These are phyloP conservation scores for Leishmania tarentolae DNA, from an alignment of 208 protist species.

Conservation along the genomic window DNA sequence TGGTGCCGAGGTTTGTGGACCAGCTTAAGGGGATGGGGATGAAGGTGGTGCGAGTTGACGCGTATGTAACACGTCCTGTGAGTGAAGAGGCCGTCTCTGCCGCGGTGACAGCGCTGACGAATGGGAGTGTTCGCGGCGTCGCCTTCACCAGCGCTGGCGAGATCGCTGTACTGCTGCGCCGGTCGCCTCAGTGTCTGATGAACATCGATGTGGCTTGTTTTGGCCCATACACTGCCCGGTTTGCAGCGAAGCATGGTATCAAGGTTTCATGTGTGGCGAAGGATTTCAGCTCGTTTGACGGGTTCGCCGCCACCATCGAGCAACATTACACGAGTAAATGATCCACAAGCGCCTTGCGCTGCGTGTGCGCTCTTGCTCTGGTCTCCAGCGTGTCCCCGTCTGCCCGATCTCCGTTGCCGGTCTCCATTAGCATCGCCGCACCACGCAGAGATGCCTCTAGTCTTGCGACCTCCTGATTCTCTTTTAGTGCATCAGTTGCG, in stretches of 20 bases:
- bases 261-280: slow-evolving; percentile 11
- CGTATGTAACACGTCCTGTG: slow-evolving; percentile 25
- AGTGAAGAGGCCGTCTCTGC: slow-evolving; percentile 6
- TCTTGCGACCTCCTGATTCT: neutral
- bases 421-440: neutral
- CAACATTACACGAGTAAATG: slow-evolving; percentile 9
- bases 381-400: neutral
- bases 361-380: neutral
- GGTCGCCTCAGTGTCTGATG: slow-evolving; percentile 13
- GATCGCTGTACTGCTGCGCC: slow-evolving; percentile 20
- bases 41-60: slow-evolving; percentile 19
- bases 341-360: neutral
- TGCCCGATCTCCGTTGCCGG: neutral
- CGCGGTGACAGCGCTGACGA: neutral
- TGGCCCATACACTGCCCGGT: slow-evolving; percentile 23
- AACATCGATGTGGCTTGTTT: slow-evolving; percentile 23
- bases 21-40: slow-evolving; percentile 18
- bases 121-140: slow-evolving; percentile 1
- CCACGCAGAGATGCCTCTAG: neutral
- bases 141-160: slow-evolving; percentile 23
- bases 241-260: slow-evolving; percentile 11
- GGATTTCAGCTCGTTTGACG: slow-evolving; percentile 28
- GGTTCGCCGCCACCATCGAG: slow-evolving; percentile 24
- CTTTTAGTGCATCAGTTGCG: neutral
- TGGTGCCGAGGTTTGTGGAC: slow-evolving; percentile 19